Conservation (phyloP, 306 rosid species). For the Cicer pinnatifidum region DNA sequence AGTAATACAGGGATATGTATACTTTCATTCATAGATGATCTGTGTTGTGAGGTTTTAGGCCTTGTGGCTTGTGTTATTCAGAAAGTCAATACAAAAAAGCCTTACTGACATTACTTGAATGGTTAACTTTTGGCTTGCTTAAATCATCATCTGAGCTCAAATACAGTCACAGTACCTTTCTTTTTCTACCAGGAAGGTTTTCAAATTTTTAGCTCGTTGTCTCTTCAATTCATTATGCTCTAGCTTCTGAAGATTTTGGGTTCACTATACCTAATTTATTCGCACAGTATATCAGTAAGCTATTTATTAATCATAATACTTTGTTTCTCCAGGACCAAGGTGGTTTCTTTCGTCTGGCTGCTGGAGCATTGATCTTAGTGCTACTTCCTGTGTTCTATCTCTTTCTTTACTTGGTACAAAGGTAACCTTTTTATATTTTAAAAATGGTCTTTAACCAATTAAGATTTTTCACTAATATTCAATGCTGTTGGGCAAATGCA, state of each 20-base stretch:
- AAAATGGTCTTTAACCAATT: constrained; percentile 21
- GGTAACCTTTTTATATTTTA: constrained; percentile 55
- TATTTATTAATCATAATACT: constrained; percentile 29
- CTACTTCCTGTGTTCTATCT: constrained; percentile 91
- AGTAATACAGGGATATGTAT: constrained; percentile 17
- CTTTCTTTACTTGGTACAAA: constrained; percentile 74
- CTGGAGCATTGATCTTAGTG: constrained; percentile 78
- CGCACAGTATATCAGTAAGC: constrained; percentile 12
- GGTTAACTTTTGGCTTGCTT: constrained; percentile 40
- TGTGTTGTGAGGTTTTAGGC: constrained; percentile 31
- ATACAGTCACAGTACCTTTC: constrained; percentile 11
- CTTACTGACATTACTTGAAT: constrained; percentile 18
- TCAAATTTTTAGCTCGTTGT: constrained; percentile 3
- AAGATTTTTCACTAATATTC: constrained; percentile 24
- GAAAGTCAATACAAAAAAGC: constrained; percentile 1
- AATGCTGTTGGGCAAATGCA: constrained; percentile 48
- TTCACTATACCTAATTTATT: constrained; percentile 19
- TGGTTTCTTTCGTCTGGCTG: constrained; percentile 73
- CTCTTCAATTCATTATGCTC: constrained; percentile 24
- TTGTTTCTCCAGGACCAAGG: constrained; percentile 62
- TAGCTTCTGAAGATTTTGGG: constrained; percentile 26
- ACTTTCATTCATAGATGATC: constrained; percentile 27
- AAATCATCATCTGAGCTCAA: constrained; percentile 32
- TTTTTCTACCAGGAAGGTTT: constrained; percentile 27
- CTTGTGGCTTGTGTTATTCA: constrained; percentile 40